Base-by-base conservation (phyloP, 345 rosid species). In the Euphorbia peplus region DNA sequence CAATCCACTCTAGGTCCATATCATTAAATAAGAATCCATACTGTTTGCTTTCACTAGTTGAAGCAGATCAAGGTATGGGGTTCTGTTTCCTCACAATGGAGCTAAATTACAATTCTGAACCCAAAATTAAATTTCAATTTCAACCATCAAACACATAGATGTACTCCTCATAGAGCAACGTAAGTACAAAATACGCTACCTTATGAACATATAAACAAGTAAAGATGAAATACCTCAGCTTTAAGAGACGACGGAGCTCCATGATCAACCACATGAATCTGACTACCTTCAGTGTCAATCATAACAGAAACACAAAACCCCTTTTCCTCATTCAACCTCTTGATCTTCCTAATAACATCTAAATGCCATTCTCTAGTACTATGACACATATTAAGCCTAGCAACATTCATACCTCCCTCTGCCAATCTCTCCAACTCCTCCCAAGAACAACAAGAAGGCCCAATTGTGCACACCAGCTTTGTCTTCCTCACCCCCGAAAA, bases 221-320 rank as follows among this genome's bases (percentile, higher is more conserved):
- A 25, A 18, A 60, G 41, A 18, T 22, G 3, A 24, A 46, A 39
- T 75, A 76, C 80, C 80, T 76, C 80, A 18, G 80, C 80, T 68
- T 76, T 76, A 50, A 76, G 66, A 72, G 90, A 83, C 19, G 83
- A 86, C 67, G 89, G 84, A 60, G 85, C 73, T 21, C 90, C 90
- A 71, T 88, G 93, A 70, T 88, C 93, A 63, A 88, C 82, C 32
- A 88, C 88, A 73, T 88, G 86, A 61, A 86, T 86, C 81, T 83
- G 90, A 70, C 89, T 84, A 63, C 93, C 90, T 81, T 88, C 93
- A 18, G 90, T 88, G 58, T 88, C 93, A 52, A 88, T 86, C 90
- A 88, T 86, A 61, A 88, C 75, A 0, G 89, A 79, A 65, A 88
- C 81, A 76, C 82, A 84, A 55, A 80, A 86, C 48, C 84, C 88